Conservation (phyloP, 306 rosid species). For the Mimosa pudica region DNA sequence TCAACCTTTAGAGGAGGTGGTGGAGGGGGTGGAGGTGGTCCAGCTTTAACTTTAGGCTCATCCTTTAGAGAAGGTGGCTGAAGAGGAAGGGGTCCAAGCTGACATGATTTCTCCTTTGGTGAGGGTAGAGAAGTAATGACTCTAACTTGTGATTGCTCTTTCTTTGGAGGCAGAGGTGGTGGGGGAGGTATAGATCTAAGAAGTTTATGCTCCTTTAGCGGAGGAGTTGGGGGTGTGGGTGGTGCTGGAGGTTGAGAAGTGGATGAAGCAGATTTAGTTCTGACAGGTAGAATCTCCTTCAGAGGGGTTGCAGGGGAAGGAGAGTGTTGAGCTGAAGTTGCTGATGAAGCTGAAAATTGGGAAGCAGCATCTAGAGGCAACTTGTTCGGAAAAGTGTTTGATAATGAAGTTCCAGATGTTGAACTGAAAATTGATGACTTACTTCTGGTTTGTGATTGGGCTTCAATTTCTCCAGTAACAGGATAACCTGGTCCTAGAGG, state of each 20-base stretch:
- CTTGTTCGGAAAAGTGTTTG: constrained; percentile 32
- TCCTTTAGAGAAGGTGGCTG: constrained; percentile 31
- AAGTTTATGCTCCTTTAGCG: constrained; percentile 18
- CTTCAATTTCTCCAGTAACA: constrained; percentile 29
- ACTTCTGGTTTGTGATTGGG: constrained; percentile 42
- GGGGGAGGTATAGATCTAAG: constrained; percentile 24
- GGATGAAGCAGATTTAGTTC: constrained; percentile 35
- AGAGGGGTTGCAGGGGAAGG: constrained; percentile 35
- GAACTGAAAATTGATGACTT: constrained; percentile 41
- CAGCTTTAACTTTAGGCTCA: constrained; percentile 28
- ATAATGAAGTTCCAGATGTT: constrained; percentile 37
- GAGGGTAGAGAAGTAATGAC: background rate
- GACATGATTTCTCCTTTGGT: constrained; percentile 27
- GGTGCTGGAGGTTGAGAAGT: constrained; percentile 43
- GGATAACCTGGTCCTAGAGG: constrained; percentile 35
- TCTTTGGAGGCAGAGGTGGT: constrained; percentile 35
- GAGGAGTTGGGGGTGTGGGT: constrained; percentile 29
- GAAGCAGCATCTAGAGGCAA: constrained; percentile 32
- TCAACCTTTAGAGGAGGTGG: constrained; percentile 48
- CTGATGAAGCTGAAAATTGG: constrained; percentile 33
- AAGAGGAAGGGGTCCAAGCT: constrained; percentile 37
- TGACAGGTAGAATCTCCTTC: constrained; percentile 40
- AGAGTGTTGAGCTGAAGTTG: constrained; percentile 36
- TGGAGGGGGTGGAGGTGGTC: constrained; percentile 47
- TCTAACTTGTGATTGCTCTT: background rate